A percentile compares a stretch with the other conserved stretches of the same genome.
Evolutionary conservation across 306 rosid species (phyloP).

Genomic region (Ammopiptanthus mongolicus): DNA sequence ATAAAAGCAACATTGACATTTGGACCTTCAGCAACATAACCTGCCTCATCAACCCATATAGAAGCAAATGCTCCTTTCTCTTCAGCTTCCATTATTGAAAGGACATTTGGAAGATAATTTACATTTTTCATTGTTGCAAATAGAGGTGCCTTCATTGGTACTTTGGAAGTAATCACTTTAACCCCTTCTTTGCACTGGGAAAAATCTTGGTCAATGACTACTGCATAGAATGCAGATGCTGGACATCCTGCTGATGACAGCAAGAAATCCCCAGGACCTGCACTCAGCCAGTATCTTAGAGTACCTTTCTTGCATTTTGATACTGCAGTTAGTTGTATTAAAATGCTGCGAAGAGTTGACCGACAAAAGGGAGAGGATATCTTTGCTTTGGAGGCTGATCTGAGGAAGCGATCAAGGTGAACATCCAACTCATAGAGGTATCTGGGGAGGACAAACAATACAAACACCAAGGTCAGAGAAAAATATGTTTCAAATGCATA

Average conservation of each 20-base stretch:
- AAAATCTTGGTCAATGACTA: constrained; percentile 57
- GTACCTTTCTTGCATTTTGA: constrained; percentile 76
- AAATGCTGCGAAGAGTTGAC: constrained; percentile 70
- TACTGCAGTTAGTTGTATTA: constrained; percentile 64
- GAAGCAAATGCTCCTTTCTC: constrained; percentile 77
- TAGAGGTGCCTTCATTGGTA: constrained; percentile 67
- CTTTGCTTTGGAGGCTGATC: constrained; percentile 78
- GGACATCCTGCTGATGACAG: constrained; percentile 57
- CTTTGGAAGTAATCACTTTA: constrained; percentile 60
- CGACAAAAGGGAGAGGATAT: constrained; percentile 54
- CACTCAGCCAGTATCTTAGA: constrained; percentile 78
- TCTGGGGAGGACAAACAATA: constrained; percentile 30
- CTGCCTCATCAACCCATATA: constrained; percentile 83
- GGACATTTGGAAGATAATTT: constrained; percentile 88
- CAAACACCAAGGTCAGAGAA: background rate
- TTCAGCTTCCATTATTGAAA: constrained; percentile 76
- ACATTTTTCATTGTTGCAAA: constrained; percentile 82
- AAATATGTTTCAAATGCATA: background rate
- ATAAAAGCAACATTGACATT: constrained; percentile 89
- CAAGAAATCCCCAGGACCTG: constrained; percentile 92
- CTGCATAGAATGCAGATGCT: constrained; percentile 79
- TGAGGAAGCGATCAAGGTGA: constrained; percentile 75
- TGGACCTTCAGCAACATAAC: constrained; percentile 92
- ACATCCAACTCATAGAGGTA: constrained; percentile 77
- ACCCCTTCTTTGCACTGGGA: constrained; percentile 80